phyloP scores from a whole-genome alignment of 2,329 filamentous ascomycete genomes.

The Zelopaecilomyces penicillatus region DNA sequence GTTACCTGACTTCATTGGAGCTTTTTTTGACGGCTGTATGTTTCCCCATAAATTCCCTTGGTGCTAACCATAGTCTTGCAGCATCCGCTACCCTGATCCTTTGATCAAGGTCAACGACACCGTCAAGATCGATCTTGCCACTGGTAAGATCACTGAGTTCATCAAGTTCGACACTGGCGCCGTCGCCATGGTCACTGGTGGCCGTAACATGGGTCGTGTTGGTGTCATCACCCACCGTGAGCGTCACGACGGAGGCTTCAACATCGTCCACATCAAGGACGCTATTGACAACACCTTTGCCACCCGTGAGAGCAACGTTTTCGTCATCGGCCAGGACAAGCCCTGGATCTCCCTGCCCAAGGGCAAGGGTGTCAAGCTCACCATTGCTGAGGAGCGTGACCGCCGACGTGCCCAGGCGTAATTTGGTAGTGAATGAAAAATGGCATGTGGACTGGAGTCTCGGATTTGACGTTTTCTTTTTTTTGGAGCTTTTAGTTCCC shows the following conservation, averaged over 20 bases:
- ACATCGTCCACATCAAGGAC: conserved; percentile 99
- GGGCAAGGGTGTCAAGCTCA: conserved; percentile 99
- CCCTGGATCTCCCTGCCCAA: conserved; percentile 99
- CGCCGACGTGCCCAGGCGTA: conserved; percentile 65
- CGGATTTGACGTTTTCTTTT: conserved; percentile 31
- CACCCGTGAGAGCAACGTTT: conserved; percentile 98
- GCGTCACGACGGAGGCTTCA: conserved; percentile 99
- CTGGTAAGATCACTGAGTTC: conserved; percentile 96
- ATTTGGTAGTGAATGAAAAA: conserved; percentile 22
- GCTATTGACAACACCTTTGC: conserved; percentile 99
- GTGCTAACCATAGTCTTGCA: conserved; percentile 41
- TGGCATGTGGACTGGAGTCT: conserved; percentile 33
- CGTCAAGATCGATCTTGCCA: conserved; percentile 95
- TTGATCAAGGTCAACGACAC: conserved; percentile 99
- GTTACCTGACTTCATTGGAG: conserved; percentile 26
- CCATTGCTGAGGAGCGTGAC: conserved; percentile 98
- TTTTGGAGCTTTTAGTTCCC: conserved; percentile 19
- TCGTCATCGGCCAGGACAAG: conserved; percentile 98
- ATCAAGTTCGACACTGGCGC: conserved; percentile 98
- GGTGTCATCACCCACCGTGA: conserved; percentile 99
- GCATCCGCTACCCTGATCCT: conserved; percentile 98
- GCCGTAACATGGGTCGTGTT: conserved; percentile 99
- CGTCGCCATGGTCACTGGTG: conserved; percentile 97
- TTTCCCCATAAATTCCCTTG: conserved; percentile 20
- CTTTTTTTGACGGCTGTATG: conserved; percentile 48